Evolutionary conservation across 2,329 filamentous ascomycete species (phyloP).

Genomic region (Sphaerostilbella broomeana): DNA sequence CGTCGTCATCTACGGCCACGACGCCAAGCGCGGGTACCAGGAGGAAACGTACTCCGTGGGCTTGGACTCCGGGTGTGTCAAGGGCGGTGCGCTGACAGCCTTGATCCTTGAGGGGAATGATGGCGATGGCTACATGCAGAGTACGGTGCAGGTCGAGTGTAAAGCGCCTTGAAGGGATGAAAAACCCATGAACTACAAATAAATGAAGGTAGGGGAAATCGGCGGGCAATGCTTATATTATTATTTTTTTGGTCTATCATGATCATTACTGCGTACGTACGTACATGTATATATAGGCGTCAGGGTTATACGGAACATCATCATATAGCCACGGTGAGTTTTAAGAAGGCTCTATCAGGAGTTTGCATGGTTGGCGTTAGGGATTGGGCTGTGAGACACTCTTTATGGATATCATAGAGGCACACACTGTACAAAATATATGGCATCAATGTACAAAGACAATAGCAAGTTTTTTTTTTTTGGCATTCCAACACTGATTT

Average conservation of each 20-base stretch:
- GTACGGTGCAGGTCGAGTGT: constrained; percentile 38
- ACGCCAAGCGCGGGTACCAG: constrained; percentile 62
- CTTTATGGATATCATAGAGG: neutral
- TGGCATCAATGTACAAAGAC: neutral
- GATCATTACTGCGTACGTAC: too few relatives aligned
- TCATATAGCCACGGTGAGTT: too few relatives aligned
- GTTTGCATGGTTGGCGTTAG: too few relatives aligned
- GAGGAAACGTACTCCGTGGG: constrained; percentile 67
- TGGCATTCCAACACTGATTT: neutral
- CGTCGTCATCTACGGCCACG: constrained; percentile 83
- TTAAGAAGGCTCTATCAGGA: neutral
- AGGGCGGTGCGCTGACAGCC: constrained; percentile 68
- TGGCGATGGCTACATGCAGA: constrained; percentile 28
- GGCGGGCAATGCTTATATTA: too few relatives aligned
- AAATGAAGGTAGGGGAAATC: neutral
- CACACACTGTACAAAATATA: neutral
- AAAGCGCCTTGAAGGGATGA: constrained; percentile 8
- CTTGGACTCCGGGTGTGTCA: constrained; percentile 76
- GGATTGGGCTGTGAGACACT: neutral
- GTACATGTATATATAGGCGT: too few relatives aligned
- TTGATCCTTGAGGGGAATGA: constrained; percentile 58
- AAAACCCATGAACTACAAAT: neutral
- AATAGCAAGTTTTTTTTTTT: neutral
- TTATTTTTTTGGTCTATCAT: too few relatives aligned
- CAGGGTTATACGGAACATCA: too few relatives aligned